Evolutionary conservation across 306 rosid species (phyloP).

Genomic region (Cucumis hystrix): DNA sequence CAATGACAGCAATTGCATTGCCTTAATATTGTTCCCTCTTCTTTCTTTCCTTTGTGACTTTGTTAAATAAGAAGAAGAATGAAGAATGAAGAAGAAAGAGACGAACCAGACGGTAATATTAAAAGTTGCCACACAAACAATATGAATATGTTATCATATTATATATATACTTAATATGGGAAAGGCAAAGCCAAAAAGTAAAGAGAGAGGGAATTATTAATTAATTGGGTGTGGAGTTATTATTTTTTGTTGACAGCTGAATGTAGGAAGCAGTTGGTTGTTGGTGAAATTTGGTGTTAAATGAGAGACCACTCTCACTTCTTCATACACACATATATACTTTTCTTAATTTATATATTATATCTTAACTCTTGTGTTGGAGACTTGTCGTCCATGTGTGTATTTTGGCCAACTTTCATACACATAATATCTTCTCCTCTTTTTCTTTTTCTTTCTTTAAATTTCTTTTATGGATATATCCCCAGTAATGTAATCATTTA

Average conservation of each 20-base stretch:
- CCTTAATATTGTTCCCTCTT: neutral
- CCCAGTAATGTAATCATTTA: too few species aligned
- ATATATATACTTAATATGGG: neutral
- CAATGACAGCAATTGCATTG: constrained; percentile 7
- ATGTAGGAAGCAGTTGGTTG: neutral
- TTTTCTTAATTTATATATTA: too few species aligned
- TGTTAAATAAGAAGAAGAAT: neutral
- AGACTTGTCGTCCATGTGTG: neutral
- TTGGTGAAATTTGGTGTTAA: neutral
- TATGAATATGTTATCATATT: neutral
- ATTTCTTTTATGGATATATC: too few species aligned
- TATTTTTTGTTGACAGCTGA: neutral
- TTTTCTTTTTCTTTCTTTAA: too few species aligned
- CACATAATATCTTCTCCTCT: too few species aligned
- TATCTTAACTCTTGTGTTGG: neutral
- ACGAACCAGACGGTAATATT: neutral
- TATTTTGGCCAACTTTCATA: neutral
- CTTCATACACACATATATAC: neutral
- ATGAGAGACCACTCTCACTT: neutral
- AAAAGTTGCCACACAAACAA: neutral
- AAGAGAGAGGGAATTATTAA: neutral
- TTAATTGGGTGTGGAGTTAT: neutral
- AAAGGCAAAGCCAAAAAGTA: neutral
- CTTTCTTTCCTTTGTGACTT: neutral
- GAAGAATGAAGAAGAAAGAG: too few species aligned